These are phyloP conservation scores for Nitzschia putrida DNA, from an alignment of 108 stramenopile genomes.

Conservation along the genomic window DNA sequence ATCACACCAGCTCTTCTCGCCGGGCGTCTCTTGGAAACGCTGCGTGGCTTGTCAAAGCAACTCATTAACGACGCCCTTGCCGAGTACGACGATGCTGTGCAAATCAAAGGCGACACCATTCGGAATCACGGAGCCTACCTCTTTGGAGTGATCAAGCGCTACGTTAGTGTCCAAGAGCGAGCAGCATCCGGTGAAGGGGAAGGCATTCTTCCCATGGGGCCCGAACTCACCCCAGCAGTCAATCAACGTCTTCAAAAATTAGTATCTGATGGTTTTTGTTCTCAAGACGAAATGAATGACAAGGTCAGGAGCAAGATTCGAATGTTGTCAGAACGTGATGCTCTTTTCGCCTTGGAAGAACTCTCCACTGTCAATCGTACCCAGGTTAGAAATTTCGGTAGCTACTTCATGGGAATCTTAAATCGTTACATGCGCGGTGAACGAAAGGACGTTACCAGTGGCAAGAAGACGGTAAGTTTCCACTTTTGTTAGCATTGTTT, in stretches of 20 bases:
- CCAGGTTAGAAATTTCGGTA: conserved; percentile 74
- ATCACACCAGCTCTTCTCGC: conserved; percentile 28
- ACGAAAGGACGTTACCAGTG: conserved; percentile 23
- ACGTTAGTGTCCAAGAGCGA: conserved; percentile 56
- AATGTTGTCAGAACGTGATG: conserved; percentile 78
- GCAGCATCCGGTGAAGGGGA: conserved; percentile 25
- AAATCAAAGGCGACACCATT: conserved; percentile 60
- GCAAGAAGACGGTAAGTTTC: conserved; percentile 19
- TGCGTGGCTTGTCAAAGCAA: conserved; percentile 43
- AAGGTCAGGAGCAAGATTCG: conserved; percentile 74
- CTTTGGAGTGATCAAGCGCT: conserved; percentile 79
- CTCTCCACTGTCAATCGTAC: conserved; percentile 51
- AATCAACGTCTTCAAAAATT: conserved; percentile 54
- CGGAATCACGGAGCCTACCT: conserved; percentile 77
- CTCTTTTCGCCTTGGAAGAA: conserved; percentile 80
- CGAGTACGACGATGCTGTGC: conserved; percentile 79
- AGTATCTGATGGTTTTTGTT: conserved; percentile 63
- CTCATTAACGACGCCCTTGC: conserved; percentile 70
- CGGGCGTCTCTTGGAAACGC: conserved; percentile 38
- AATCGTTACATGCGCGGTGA: conserved; percentile 82
- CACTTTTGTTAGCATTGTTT: too few relatives aligned
- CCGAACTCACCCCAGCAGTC: conserved; percentile 57
- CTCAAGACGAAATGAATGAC: conserved; percentile 68
- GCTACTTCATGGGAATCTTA: conserved; percentile 82
- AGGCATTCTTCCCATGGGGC: conserved; percentile 52